Percentiles rank a stretch among this genome's conserved stretches.
Conservation (phyloP, 129 eudicot genomes). For the Rutidosis leptorrhynchoides region DNA sequence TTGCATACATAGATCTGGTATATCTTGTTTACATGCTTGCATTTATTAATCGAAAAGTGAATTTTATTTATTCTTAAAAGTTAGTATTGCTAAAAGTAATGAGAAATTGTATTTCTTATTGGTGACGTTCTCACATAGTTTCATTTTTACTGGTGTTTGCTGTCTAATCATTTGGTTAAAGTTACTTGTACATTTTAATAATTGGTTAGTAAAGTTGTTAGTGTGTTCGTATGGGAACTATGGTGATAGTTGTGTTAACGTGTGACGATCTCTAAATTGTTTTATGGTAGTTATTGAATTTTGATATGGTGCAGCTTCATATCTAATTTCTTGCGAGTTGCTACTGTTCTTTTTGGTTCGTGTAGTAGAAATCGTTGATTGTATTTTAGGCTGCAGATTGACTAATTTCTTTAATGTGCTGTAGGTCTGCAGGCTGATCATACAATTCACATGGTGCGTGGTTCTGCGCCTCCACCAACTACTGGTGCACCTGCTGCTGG, state of each 20-base stretch:
- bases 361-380: slow-evolving; percentile 3
- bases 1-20: neutral
- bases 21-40: neutral
- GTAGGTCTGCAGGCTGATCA: slow-evolving; percentile 90
- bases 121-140: neutral
- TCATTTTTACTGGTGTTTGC: neutral
- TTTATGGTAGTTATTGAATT: neutral
- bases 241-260: neutral
- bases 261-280: neutral
- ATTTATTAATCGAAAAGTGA: neutral
- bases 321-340: neutral
- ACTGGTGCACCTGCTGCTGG: slow-evolving; percentile 45
- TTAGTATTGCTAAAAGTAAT: neutral
- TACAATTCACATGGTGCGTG: slow-evolving; percentile 91
- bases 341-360: neutral
- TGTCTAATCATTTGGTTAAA: neutral
- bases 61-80: neutral
- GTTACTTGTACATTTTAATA: neutral
- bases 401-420: slow-evolving; percentile 9
- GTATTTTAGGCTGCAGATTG: neutral
- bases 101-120: neutral
- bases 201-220: neutral
- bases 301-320: neutral
- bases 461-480: slow-evolving; percentile 57
- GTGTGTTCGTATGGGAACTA: neutral